Evolutionary conservation across 495 filamentous ascomycete genomes (phyloP).

Genomic region (Antarctomyces pellizariae): DNA sequence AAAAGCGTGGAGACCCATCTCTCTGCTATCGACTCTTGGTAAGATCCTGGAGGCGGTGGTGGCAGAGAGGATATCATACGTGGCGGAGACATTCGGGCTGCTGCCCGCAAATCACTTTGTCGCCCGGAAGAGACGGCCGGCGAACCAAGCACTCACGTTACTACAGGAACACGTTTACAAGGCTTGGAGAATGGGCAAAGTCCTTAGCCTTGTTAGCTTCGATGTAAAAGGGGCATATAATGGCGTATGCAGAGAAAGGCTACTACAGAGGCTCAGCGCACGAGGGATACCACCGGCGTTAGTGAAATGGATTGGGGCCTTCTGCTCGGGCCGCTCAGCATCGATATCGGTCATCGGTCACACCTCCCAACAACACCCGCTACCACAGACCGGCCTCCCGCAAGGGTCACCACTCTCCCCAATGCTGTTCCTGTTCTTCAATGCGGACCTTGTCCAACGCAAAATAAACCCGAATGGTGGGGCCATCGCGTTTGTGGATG

Average conservation of each 20-base stretch:
- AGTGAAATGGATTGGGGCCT: constrained; percentile 13
- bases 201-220: constrained; percentile 15
- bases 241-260: constrained; percentile 12
- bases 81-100: constrained; percentile 6
- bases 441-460: constrained; percentile 11
- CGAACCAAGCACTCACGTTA: constrained; percentile 1
- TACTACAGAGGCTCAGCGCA: constrained; percentile 13
- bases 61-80: constrained; percentile 9
- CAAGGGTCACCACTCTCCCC: constrained; percentile 11
- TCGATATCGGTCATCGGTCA: constrained; percentile 8
- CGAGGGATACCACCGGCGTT: constrained; percentile 12
- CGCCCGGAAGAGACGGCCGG: not conserved
- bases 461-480: constrained; percentile 5
- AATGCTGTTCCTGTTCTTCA: constrained; percentile 14
- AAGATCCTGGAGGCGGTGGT: constrained; percentile 6
- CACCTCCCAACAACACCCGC: constrained; percentile 4
- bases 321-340: constrained; percentile 5
- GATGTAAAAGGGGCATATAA: constrained; percentile 20
- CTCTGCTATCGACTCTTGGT: constrained; percentile 1
- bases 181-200: constrained; percentile 8
- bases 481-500: constrained; percentile 11
- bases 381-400: constrained; percentile 9
- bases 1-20: constrained; percentile 4
- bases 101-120: not conserved
- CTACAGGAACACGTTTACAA: constrained; percentile 12